Base-by-base conservation (phyloP, 2,329 filamentous ascomycete species). In the Ceratocystis lukuohia region DNA sequence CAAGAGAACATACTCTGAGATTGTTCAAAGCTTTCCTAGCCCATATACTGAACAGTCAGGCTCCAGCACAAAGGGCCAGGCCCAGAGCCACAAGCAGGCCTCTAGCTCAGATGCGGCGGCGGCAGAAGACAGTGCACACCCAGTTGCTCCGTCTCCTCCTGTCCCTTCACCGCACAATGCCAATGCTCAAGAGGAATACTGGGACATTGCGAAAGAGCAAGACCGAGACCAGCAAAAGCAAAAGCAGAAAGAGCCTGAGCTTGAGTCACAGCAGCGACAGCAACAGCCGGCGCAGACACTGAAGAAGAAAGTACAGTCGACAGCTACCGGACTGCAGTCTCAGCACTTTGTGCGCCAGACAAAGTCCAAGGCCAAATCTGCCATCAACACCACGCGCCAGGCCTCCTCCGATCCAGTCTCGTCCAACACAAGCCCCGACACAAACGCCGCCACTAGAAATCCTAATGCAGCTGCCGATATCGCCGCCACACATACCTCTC, bases 401-500 rank as follows among this genome's bases (percentile, higher is more conserved):
- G 15, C 46, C 10, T 25, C 64, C n/a, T n/a, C 53, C 25, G 44
- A 48, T 50, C 41, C 30, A 44, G 61, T 33, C 25, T 62, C 63
- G 7, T 59, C 56, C 44, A 61, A 25, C 8, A 33, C 30, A 10
- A 45, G 25, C 44, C 30, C 44, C 28, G 25, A 41, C 20, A 50
- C 41, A n/a, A 48, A 22, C 25, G 25, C 28, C n/a, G 45, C 41
- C n/a, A n/a, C 33, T n/a, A 61, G 33, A 12, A 28, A 56, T 17
- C 46, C 62, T 48, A 64, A 53, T 22, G 62, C 62, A 5, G 68
- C 72, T 5, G 71, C 70, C 4, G 71, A 74, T 22, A 70, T 76
- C 12, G 71, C 69, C 5, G 71, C 44, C 8, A 59, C 57, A 5
- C 56, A 84, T 15, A 74, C 75, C 44, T 82, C 86, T 37, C 85